These are phyloP conservation scores for Peronospora tabacina DNA, from an alignment of 352 stramenopile species.

Conservation along the genomic window DNA sequence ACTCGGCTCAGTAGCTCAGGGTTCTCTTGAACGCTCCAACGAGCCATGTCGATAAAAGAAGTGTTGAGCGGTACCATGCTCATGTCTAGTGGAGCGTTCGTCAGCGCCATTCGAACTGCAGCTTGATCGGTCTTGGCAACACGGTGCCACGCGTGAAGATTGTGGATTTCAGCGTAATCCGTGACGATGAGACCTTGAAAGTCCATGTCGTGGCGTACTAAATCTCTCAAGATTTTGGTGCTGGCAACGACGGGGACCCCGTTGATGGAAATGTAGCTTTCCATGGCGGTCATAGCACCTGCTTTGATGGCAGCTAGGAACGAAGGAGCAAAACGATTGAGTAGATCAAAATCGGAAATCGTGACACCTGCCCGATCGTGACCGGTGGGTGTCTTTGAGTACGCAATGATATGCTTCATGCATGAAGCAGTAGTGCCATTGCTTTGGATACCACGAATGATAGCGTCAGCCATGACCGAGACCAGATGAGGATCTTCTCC, in stretches of 20 bases:
- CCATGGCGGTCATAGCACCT: conserved; percentile 86
- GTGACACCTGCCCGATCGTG: conserved; percentile 78
- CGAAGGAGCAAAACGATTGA: conserved; percentile 80
- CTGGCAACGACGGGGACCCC: conserved; percentile 88
- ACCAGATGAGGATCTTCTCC: conserved; percentile 87
- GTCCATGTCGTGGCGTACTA: conserved; percentile 78
- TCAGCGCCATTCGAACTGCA: conserved; percentile 60
- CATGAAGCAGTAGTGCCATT: conserved; percentile 61
- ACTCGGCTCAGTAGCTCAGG: conserved; percentile 38
- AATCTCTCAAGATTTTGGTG: conserved; percentile 59
- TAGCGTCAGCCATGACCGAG: conserved; percentile 64
- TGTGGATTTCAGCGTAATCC: conserved; percentile 90
- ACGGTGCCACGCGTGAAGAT: conserved; percentile 64
- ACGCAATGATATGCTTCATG: conserved; percentile 88
- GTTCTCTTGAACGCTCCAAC: conserved; percentile 30
- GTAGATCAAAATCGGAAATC: conserved; percentile 63
- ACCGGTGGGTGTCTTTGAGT: conserved; percentile 73
- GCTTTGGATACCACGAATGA: conserved; percentile 80
- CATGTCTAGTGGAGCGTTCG: conserved; percentile 84
- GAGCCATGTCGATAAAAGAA: conserved; percentile 46
- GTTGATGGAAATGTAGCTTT: conserved; percentile 90
- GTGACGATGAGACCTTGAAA: conserved; percentile 89
- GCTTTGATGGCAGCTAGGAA: conserved; percentile 81
- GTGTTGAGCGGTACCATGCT: conserved; percentile 77
- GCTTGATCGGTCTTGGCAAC: conserved; percentile 42